Conservation (phyloP, 495 filamentous ascomycete species). For the Lasiosphaeria ovina region DNA sequence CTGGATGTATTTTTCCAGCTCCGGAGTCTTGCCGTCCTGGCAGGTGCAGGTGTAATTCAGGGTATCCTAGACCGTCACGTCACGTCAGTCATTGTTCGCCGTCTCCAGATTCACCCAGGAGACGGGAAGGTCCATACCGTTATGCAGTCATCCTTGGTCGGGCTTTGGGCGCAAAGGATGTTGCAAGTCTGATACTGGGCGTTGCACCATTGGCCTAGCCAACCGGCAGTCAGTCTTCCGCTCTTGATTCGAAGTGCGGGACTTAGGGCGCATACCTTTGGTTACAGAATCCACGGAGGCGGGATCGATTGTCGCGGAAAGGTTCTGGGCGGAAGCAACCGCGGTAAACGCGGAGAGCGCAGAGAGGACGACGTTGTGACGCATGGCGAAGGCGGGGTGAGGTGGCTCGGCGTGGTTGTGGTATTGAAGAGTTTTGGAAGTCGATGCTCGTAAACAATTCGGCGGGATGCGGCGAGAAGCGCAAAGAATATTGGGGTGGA, state of each 20-base stretch:
- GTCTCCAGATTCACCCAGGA: not conserved
- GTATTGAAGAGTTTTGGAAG: not conserved
- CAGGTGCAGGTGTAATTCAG: constrained; percentile 33
- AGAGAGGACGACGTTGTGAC: constrained; percentile 26
- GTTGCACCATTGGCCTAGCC: constrained; percentile 33
- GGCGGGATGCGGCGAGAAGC: not conserved
- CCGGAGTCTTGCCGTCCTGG: constrained; percentile 34
- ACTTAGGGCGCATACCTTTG: constrained; percentile 20
- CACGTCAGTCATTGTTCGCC: constrained; percentile 9
- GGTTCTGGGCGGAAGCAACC: constrained; percentile 26
- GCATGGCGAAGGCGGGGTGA: constrained; percentile 26
- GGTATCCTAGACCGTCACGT: constrained; percentile 19
- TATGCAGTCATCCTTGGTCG: constrained; percentile 27
- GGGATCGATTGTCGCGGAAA: constrained; percentile 35
- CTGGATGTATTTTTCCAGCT: constrained; percentile 37
- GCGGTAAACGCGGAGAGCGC: constrained; percentile 32
- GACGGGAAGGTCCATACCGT: constrained; percentile 19
- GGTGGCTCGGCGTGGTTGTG: not conserved
- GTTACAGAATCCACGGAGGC: constrained; percentile 13
- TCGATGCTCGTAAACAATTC: not conserved
- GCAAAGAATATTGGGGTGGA: constrained; percentile 1
- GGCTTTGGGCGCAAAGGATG: constrained; percentile 27
- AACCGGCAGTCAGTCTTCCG: constrained; percentile 5
- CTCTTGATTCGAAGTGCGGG: not conserved
- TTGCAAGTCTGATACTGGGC: constrained; percentile 37